Conservation (phyloP, 2,329 filamentous ascomycete genomes). For the Aspergillus floridensis region DNA sequence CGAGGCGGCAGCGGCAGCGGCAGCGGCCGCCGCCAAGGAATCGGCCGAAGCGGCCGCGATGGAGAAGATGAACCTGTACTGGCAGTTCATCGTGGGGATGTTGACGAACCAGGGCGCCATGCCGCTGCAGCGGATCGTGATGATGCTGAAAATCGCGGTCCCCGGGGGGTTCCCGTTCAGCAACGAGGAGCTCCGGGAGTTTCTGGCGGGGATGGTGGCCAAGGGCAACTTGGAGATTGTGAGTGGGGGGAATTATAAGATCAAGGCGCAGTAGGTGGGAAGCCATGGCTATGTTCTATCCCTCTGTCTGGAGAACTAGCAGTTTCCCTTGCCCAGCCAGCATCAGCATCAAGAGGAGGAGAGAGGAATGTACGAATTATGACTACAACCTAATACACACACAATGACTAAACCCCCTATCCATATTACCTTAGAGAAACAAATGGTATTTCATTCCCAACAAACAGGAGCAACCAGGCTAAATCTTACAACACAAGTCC, state of each 20-base stretch:
- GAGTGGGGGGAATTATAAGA: slow-evolving; percentile 66
- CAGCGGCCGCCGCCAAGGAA: slow-evolving; percentile 43
- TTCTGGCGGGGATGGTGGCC: slow-evolving; percentile 74
- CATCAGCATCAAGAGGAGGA: too few species aligned
- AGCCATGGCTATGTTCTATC: too few species aligned
- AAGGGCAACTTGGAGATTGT: slow-evolving; percentile 67
- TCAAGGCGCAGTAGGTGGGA: slow-evolving; percentile 25
- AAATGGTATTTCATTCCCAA: too few species aligned
- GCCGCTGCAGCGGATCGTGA: slow-evolving; percentile 75
- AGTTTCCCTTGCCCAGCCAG: too few species aligned
- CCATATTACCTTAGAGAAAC: too few species aligned
- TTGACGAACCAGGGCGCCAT: slow-evolving; percentile 87
- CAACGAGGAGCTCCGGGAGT: slow-evolving; percentile 80
- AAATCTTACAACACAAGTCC: slow-evolving; percentile 11
- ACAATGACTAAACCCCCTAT: too few species aligned
- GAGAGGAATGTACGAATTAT: too few species aligned
- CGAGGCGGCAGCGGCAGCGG: slow-evolving; percentile 28
- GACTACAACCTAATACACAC: too few species aligned
- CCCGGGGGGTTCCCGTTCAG: slow-evolving; percentile 85
- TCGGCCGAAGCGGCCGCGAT: slow-evolving; percentile 58
- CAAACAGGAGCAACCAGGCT: background rate
- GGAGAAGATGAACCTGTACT: slow-evolving; percentile 73
- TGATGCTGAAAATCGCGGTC: slow-evolving; percentile 94
- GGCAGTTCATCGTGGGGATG: slow-evolving; percentile 93
- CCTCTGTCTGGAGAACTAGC: too few species aligned